phyloP scores from a whole-genome alignment of 1,139 yeast genomes.

The Spathaspora jeffriesii region DNA sequence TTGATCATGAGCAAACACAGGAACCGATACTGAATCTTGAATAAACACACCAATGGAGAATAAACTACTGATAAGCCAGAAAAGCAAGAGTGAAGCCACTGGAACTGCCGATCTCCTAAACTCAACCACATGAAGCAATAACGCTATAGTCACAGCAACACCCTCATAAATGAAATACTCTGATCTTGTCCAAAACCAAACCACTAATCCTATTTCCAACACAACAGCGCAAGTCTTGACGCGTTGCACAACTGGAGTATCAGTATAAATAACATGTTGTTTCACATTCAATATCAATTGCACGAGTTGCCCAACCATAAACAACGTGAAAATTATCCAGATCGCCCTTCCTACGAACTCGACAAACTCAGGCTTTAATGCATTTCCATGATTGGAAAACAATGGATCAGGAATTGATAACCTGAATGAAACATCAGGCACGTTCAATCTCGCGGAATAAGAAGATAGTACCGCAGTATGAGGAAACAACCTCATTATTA shows the following conservation, averaged over 20 bases:
- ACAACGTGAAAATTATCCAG: conserved; percentile 13
- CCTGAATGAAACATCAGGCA: background rate
- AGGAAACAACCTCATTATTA: conserved; percentile 1
- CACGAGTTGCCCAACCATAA: conserved; percentile 19
- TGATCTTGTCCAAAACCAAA: conserved; percentile 6
- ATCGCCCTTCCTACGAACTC: conserved; percentile 18
- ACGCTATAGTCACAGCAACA: conserved; percentile 17
- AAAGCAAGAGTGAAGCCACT: conserved; percentile 27
- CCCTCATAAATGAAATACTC: conserved; percentile 12
- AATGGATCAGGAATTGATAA: conserved; percentile 13
- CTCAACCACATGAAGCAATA: conserved; percentile 35
- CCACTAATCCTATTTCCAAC: conserved; percentile 7
- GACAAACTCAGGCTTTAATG: conserved; percentile 34
- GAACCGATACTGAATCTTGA: conserved; percentile 30
- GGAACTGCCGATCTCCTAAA: conserved; percentile 29
- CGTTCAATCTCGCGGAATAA: background rate
- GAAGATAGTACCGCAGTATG: background rate
- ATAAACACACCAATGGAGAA: conserved; percentile 20
- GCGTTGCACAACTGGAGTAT: conserved; percentile 11
- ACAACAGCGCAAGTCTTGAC: conserved; percentile 10
- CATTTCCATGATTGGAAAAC: conserved; percentile 17
- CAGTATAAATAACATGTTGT: conserved; percentile 8
- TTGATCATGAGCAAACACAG: conserved; percentile 21
- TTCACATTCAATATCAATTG: conserved; percentile 1
- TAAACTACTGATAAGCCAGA: conserved; percentile 26